Conservation (phyloP, 805 yeast species). For the Myxozyma melibiosi region DNA sequence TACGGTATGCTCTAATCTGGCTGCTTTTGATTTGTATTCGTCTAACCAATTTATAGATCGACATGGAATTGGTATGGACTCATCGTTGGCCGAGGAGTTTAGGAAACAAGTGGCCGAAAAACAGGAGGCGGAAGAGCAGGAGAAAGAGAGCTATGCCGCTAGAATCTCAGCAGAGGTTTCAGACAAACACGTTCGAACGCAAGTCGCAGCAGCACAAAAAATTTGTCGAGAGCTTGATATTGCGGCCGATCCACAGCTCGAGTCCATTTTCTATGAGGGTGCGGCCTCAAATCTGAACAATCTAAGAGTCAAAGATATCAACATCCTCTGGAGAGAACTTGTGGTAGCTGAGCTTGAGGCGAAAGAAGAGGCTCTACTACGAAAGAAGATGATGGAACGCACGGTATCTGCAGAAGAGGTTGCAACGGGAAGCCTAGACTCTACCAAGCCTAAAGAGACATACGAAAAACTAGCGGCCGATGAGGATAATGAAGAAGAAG, state of each 20-base stretch:
- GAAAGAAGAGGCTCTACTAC: conserved; percentile 6
- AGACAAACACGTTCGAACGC: conserved; percentile 28
- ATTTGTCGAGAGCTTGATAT: conserved; percentile 29
- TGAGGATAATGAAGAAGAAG: conserved; percentile 5
- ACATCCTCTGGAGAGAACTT: conserved; percentile 26
- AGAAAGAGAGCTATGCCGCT: conserved; percentile 4
- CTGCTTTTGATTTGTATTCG: background rate
- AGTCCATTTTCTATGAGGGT: conserved; percentile 13
- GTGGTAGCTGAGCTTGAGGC: conserved; percentile 9
- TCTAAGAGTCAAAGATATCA: conserved; percentile 2
- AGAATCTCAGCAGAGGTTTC: conserved; percentile 6
- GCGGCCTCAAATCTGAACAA: background rate
- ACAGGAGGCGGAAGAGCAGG: conserved; percentile 11
- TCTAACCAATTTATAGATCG: conserved; percentile 15
- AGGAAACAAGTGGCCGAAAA: conserved; percentile 28
- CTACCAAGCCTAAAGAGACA: background rate
- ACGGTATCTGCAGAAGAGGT: background rate
- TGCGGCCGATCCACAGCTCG: conserved; percentile 14
- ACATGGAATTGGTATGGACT: conserved; percentile 36
- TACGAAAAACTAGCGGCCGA: conserved; percentile 2
- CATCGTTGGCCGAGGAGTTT: conserved; percentile 29
- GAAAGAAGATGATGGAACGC: conserved; percentile 19
- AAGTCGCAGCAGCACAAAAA: conserved; percentile 30
- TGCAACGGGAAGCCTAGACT: background rate
- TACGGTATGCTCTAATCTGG: conserved; percentile 8